phyloP scores from a whole-genome alignment of 208 protist genomes.

The Lotmaria passim region DNA sequence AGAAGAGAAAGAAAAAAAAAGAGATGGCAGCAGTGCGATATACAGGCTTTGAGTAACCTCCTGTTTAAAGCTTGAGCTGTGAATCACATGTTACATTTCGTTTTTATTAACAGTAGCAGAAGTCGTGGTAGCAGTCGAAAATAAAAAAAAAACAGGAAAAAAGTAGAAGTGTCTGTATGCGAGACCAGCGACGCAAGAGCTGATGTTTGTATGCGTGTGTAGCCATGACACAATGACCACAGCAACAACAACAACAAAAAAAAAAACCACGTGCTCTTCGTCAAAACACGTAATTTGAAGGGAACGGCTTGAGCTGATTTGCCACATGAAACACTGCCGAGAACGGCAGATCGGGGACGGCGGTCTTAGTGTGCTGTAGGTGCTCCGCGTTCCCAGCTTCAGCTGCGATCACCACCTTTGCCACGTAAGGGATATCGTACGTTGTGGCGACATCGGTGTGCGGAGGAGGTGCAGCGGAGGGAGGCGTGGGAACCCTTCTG shows the following conservation, averaged over 20 bases:
- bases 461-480: neutral
- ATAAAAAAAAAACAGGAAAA: slow-evolving; percentile 10
- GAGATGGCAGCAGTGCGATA: neutral
- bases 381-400: neutral
- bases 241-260: too few species aligned
- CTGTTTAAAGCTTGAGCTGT: neutral
- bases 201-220: too few species aligned
- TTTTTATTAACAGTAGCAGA: too few species aligned
- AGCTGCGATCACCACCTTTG: neutral
- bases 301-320: slow-evolving; percentile 24
- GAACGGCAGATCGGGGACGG: neutral
- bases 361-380: neutral
- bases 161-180: too few species aligned
- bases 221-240: too few species aligned
- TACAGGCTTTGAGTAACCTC: neutral
- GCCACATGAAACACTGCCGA: slow-evolving; percentile 16
- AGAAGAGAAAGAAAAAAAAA: neutral
- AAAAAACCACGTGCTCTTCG: slow-evolving; percentile 4
- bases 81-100: too few species aligned
- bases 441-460: neutral
- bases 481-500: neutral
- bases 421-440: slow-evolving; percentile 29
- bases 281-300: slow-evolving; percentile 5
- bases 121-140: too few species aligned
- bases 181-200: too few species aligned